Evolutionary conservation across 352 stramenopile genomes (phyloP).

Genomic region (Pythium volutum): DNA sequence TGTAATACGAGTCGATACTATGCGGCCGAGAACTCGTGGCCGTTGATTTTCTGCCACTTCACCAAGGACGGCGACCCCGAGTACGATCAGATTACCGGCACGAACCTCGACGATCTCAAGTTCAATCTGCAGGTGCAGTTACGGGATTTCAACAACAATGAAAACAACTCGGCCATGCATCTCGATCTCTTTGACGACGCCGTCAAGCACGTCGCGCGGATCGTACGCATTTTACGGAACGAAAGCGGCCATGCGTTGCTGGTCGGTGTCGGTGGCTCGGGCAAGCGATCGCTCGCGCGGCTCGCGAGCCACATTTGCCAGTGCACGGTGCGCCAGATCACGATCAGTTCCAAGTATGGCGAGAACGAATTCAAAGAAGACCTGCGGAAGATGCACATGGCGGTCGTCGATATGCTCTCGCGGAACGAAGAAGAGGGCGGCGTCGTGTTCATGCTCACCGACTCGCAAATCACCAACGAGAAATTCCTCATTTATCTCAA

Average conservation of each 20-base stretch:
- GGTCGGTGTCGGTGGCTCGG: constrained; percentile 92
- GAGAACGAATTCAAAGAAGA: constrained; percentile 97
- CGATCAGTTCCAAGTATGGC: constrained; percentile 93
- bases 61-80: constrained; percentile 91
- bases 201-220: constrained; percentile 94
- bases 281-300: constrained; percentile 92
- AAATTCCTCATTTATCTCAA: constrained; percentile 97
- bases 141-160: constrained; percentile 94
- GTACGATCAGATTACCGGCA: constrained; percentile 93
- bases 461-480: constrained; percentile 96
- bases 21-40: constrained; percentile 93
- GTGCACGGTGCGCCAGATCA: constrained; percentile 91
- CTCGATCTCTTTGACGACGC: constrained; percentile 96
- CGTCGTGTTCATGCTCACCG: constrained; percentile 94
- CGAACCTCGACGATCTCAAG: constrained; percentile 88
- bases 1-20: constrained; percentile 93
- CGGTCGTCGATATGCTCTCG: constrained; percentile 90
- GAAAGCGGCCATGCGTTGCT: constrained; percentile 91
- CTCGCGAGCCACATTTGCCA: constrained; percentile 93
- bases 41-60: constrained; percentile 96
- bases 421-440: constrained; percentile 82
- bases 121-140: constrained; percentile 88
- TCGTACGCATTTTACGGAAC: constrained; percentile 92
- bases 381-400: constrained; percentile 93
- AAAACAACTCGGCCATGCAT: constrained; percentile 95